These are phyloP conservation scores for Purshia tridentata DNA, from an alignment of 306 rosid species.

Conservation along the genomic window DNA sequence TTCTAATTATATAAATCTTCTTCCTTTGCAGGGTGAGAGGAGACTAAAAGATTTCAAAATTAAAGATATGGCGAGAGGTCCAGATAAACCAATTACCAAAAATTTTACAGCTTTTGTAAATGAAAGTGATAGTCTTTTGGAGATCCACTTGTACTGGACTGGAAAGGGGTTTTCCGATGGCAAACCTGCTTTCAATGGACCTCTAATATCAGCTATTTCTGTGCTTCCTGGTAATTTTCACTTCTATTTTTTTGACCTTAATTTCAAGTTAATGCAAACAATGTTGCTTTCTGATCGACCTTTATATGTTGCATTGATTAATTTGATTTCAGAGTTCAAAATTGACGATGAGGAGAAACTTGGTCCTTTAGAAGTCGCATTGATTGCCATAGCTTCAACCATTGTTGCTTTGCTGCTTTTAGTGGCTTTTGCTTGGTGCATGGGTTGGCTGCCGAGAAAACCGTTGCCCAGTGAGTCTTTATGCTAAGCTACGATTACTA, in stretches of 20 bases:
- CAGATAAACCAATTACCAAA: not conserved
- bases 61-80: not conserved
- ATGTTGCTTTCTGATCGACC: not conserved
- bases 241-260: not conserved
- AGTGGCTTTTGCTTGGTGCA: conserved; percentile 11
- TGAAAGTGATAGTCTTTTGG: too few relatives aligned
- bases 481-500: not conserved
- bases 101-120: not conserved
- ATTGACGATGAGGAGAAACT: not conserved
- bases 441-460: too few relatives aligned
- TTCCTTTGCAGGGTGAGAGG: not conserved
- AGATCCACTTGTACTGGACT: conserved; percentile 11
- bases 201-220: conserved; percentile 20
- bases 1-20: not conserved
- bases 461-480: too few relatives aligned
- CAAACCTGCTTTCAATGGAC: conserved; percentile 9
- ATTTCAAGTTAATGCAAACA: too few relatives aligned
- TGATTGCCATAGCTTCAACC: not conserved
- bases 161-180: not conserved
- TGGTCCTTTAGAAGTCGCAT: not conserved
- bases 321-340: not conserved
- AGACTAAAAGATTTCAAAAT: conserved; percentile 9
- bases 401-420: conserved; percentile 3
- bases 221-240: conserved; percentile 15
- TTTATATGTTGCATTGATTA: too few relatives aligned